Percentiles rank a stretch among this genome's conserved stretches.
These are phyloP conservation scores for Corymbia maculata DNA, from an alignment of 345 rosid species.

Conservation along the genomic window DNA sequence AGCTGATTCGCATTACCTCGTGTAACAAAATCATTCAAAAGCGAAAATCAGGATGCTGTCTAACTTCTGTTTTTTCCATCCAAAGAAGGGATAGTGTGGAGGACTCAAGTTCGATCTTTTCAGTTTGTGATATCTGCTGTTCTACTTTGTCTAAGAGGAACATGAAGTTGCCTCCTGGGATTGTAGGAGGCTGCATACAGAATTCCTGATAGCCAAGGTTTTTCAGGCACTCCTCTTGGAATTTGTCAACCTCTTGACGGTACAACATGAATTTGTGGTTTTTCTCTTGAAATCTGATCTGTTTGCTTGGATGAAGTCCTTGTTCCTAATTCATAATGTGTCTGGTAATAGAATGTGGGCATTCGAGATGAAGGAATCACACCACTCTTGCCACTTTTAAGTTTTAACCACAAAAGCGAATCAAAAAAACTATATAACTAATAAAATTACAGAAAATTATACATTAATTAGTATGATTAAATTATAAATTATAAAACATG, in stretches of 20 bases:
- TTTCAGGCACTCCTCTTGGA: neutral
- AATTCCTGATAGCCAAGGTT: neutral
- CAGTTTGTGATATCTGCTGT: neutral
- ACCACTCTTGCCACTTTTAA: rapidly evolving
- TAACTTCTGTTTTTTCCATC: neutral
- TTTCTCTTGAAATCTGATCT: neutral
- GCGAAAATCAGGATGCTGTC: rapidly evolving
- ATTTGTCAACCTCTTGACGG: neutral
- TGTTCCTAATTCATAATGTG: neutral
- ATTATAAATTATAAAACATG: neutral
- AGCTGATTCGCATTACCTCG: neutral
- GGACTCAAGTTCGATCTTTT: neutral
- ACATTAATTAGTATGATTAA: neutral
- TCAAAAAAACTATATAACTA: neutral
- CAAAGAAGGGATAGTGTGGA: neutral
- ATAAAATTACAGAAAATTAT: neutral
- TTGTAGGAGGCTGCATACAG: neutral
- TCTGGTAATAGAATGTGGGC: neutral
- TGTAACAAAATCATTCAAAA: neutral
- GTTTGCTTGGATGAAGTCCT: neutral
- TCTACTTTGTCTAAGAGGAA: neutral
- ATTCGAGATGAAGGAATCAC: neutral
- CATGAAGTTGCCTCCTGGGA: neutral
- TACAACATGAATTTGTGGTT: neutral
- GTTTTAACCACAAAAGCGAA: neutral